Percentiles rank a stretch among this genome's conserved stretches.
Conservation (phyloP, 2,329 filamentous ascomycete species). For the Fusarium chlamydosporum region DNA sequence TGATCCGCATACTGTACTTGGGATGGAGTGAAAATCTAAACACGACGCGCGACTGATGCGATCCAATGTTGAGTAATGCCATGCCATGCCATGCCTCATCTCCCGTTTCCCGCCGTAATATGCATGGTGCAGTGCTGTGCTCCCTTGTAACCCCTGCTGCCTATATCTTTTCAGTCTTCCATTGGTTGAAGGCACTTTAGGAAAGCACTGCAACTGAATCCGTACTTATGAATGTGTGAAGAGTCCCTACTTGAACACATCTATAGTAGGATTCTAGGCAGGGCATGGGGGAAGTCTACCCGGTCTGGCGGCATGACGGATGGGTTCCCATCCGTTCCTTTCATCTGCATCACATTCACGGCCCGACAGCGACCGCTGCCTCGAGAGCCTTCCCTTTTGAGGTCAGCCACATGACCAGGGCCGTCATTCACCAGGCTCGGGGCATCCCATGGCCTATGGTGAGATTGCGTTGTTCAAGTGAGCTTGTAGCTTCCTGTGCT, state of each 20-base stretch:
- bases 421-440: slow-evolving; percentile 27
- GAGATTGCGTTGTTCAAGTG: slow-evolving; percentile 24
- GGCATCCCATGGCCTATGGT: slow-evolving; percentile 40
- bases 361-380: slow-evolving; percentile 42
- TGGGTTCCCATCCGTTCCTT: slow-evolving; percentile 43
- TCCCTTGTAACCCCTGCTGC: slow-evolving; percentile 29
- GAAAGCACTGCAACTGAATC: slow-evolving; percentile 29
- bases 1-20: slow-evolving; percentile 15
- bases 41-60: slow-evolving; percentile 16
- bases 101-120: slow-evolving; percentile 41
- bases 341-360: slow-evolving; percentile 42
- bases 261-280: slow-evolving; percentile 25
- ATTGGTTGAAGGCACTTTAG: slow-evolving; percentile 33
- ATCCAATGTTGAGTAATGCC: slow-evolving; percentile 15
- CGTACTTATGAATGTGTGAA: slow-evolving; percentile 23
- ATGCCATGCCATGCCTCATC: slow-evolving; percentile 41
- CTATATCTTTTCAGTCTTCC: slow-evolving; percentile 4
- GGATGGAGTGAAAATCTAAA: slow-evolving; percentile 8
- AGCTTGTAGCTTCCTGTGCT: slow-evolving; percentile 1
- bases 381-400: slow-evolving; percentile 46
- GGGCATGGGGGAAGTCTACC: slow-evolving; percentile 26
- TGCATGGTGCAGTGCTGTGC: slow-evolving; percentile 31
- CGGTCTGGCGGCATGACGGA: slow-evolving; percentile 39
- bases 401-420: slow-evolving; percentile 47
- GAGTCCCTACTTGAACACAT: slow-evolving; percentile 20